A percentile compares a stretch with the other conserved stretches of the same genome.
Conservation (phyloP, 345 rosid genomes). For the Cardamine occulta region DNA sequence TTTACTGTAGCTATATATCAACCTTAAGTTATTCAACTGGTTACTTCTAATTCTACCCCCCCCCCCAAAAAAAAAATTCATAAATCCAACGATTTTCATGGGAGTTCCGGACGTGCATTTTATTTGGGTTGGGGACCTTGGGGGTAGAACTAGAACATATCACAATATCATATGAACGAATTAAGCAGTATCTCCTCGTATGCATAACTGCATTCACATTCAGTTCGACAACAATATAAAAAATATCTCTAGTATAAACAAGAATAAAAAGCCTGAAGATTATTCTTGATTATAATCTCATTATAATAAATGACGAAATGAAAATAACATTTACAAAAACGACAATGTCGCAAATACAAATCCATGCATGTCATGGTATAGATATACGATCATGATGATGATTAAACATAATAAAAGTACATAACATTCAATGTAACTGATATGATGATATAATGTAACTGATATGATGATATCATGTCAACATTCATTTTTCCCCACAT, state of each 20-base stretch:
- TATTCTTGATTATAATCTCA: conserved; percentile 10
- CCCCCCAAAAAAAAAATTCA: not conserved
- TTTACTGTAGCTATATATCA: not conserved
- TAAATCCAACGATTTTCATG: not conserved
- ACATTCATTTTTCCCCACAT: conserved; percentile 34
- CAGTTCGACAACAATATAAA: not conserved
- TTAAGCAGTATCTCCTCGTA: not conserved
- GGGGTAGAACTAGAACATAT: not conserved
- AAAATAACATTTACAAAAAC: conserved; percentile 40
- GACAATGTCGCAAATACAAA: conserved; percentile 32
- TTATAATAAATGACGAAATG: not conserved
- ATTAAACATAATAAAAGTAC: conserved; percentile 35
- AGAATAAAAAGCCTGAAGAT: not conserved
- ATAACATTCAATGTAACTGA: conserved; percentile 23
- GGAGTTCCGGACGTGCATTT: not conserved
- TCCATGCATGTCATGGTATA: conserved; percentile 34
- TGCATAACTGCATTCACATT: not conserved
- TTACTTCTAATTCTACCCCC: not conserved
- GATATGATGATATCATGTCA: conserved; percentile 39
- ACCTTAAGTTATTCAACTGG: not conserved
- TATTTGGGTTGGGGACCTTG: not conserved
- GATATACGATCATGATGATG: not conserved
- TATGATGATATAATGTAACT: conserved; percentile 31
- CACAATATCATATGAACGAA: not conserved
- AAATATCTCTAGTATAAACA: not conserved